These are phyloP conservation scores for Puya raimondii DNA, from an alignment of 176 grass and related monocot species.

Conservation along the genomic window DNA sequence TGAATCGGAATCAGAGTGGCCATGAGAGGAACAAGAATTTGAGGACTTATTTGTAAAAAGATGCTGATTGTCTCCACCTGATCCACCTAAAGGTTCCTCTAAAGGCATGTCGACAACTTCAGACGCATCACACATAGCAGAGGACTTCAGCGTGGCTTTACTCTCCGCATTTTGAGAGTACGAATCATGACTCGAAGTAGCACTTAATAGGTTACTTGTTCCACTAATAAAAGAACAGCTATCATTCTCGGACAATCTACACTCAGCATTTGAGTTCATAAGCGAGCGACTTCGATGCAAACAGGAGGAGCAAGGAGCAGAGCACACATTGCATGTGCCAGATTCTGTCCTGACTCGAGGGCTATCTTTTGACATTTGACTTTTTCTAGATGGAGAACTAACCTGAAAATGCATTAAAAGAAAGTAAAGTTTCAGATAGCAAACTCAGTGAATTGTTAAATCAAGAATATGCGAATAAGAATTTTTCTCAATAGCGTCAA, in stretches of 20 bases:
- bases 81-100: constrained; percentile 1
- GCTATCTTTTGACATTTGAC: neutral
- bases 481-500: no score
- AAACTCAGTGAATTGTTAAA: no score
- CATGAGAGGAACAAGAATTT: neutral
- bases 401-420: no score
- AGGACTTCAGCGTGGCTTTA: constrained; percentile 27
- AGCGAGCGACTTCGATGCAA: constrained; percentile 35
- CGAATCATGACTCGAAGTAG: constrained; percentile 52
- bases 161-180: constrained; percentile 53
- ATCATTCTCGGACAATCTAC: constrained; percentile 50
- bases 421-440: no score
- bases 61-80: neutral
- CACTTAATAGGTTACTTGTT: constrained; percentile 37
- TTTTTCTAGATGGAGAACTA: no score
- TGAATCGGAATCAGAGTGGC: neutral
- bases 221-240: constrained; percentile 28
- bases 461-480: no score
- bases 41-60: neutral
- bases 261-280: constrained; percentile 39
- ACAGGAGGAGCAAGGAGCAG: constrained; percentile 66
- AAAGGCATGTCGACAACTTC: constrained; percentile 51
- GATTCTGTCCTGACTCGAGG: constrained; percentile 36
- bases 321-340: constrained; percentile 72
- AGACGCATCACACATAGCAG: constrained; percentile 30